Base-by-base conservation (phyloP, 2,329 filamentous ascomycete species). In the Hirsutella thompsonii region DNA sequence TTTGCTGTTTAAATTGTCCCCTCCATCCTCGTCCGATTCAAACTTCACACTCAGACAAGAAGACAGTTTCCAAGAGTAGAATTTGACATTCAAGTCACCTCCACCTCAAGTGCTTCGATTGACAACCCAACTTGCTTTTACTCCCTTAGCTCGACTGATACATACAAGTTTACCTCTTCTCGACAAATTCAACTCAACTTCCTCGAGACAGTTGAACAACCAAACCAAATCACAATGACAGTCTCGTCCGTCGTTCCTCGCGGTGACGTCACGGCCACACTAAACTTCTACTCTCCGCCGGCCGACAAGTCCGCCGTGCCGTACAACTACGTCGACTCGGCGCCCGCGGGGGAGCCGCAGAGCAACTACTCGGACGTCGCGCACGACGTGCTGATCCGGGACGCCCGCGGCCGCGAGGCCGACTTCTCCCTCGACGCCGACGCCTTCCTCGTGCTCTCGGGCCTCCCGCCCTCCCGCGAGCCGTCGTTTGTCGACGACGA, bases 341-440 rank as follows among this genome's bases (percentile, higher is more conserved):
- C 75, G 0, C 75, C 81, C 0, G 59, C 68, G 2, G 81, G 78
- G 43, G 54, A 70, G 20, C 76, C 78, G 0, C 71, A 76, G 52
- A 70, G 71, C 47, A 93, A 93, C 69, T 83, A 75, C 59, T 59
- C 59, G 40, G 61, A 68, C 44, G 50, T 59, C 33, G 36, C 57
- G 8, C 67, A 76, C 19, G 55, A 68, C 3, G 74, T 86, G 23
- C 54, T 56, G 4, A 72, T 95, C 52, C 64, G 70, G 46, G 88
- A 95, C 62, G 70, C 89, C 51, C 83, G 88, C 40, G 82, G 80
- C 39, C 68, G 66, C 39, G 86, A 92, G 55, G 54, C 64, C 3
- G 62, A 70, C 16, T 89, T 80, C 61, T 71, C 60, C 8, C 71
- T 92, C 13, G 81, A 90, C 62, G 68, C 67, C 42, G 78, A 89